A percentile compares a stretch with the other conserved stretches of the same genome.
Conservation (phyloP, 805 yeast species). For the Gaillardinia entomophila region DNA sequence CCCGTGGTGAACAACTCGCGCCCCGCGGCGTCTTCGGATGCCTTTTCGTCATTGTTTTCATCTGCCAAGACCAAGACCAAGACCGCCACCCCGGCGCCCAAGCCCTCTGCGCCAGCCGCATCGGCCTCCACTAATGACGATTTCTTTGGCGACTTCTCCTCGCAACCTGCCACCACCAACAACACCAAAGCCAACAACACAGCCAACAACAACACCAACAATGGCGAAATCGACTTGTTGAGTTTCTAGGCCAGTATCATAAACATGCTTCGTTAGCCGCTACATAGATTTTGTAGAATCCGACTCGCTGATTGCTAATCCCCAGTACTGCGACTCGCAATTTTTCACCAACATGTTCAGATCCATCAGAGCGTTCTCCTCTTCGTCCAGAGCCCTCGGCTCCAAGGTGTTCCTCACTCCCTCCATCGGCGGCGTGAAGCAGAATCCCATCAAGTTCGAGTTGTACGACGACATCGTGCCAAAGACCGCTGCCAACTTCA, state of each 20-base stretch:
- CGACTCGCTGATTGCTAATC: no score
- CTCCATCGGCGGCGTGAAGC: conserved; percentile 32
- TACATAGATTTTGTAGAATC: neutral
- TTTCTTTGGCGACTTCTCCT: conserved; percentile 26
- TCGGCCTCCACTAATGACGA: conserved; percentile 15
- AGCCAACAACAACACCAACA: conserved; percentile 5
- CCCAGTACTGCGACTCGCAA: no score
- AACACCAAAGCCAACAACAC: conserved; percentile 5
- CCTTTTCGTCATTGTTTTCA: conserved; percentile 65
- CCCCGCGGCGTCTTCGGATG: conserved; percentile 34
- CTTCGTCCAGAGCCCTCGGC: conserved; percentile 39
- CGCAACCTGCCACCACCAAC: conserved; percentile 11
- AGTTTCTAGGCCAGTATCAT: conserved; percentile 27
- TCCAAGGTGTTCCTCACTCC: conserved; percentile 56
- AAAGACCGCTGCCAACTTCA: conserved; percentile 12
- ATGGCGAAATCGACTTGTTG: conserved; percentile 45
- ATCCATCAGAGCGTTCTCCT: conserved; percentile 45
- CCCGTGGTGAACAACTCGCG: conserved; percentile 14
- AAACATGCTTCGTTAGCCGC: no score
- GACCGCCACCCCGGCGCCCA: conserved; percentile 3
- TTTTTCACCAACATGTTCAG: conserved; percentile 9
- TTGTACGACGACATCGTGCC: conserved; percentile 12
- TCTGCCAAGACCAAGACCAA: conserved; percentile 49
- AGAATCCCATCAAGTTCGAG: conserved; percentile 14
- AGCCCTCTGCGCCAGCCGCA: conserved; percentile 8